Evolutionary conservation across 2,329 filamentous ascomycete species (phyloP), one percentile per base, ranked within the genome.

Genomic region (Pseudogymnoascus sp.): DNA sequence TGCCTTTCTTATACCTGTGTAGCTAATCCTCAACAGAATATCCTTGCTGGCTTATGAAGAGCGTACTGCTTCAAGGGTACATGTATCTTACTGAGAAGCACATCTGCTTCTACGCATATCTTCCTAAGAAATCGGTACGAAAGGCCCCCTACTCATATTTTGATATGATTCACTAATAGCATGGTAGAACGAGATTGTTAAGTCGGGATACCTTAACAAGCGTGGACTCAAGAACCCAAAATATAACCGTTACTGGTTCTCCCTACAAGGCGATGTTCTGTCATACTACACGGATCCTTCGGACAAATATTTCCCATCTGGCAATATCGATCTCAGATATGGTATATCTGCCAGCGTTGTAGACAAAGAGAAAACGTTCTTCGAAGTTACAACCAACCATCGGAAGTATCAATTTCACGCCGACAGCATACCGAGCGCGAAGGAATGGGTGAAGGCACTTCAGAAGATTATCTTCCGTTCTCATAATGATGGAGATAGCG

Each of bases 381-480:
- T 97, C 71, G 84, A 87, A 5, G 86, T 97, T 46, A 88, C 87
- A 6, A 97, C 92, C 0, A 85, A 93, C 72, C 85, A 93, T 66
- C 84, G 91, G 62, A 92, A 86, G 1, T 96, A 95, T 75, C 84
- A 91, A 70, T 96, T 97, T 78, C 87, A 86, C 71, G 95, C 93
- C 38, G 95, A 99, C 73, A 97, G 91, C 72, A 82, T 85, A 1
- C 83, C 87, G 3, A 96, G 90, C 72, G 95, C 95, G 9, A 95
- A 91, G 74, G 95, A 97, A 78, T 99, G 95, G 95, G 93, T 97
- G 53, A 95, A 95, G 75, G 87, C 90, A 62, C 79, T 99, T 25
- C 93, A 97, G 72, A 90, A 95, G 65, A 93, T 96, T 69, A 97
- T 97, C 63, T 97, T 97, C 72, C 84, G 93, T 60, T 93, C 92